Evolutionary conservation across 1,284 basidiomycete genomes (phyloP).

Genomic region (Cryptococcus amylolentus): DNA sequence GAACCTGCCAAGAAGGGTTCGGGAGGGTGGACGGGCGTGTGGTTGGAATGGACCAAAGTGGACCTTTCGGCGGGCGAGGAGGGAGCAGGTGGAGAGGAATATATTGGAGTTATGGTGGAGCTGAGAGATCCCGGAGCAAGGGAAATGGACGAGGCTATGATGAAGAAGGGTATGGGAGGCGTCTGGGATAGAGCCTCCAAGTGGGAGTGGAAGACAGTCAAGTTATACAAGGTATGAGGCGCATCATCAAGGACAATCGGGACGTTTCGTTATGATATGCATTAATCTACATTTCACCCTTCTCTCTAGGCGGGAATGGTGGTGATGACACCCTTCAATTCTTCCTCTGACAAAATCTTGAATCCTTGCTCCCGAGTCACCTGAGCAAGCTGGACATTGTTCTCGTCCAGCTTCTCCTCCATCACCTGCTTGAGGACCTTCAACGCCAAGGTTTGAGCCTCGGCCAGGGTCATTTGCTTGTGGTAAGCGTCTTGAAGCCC

Average conservation of each 20-base stretch:
- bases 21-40: constrained; percentile 53
- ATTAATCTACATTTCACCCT: constrained; percentile 7
- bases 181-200: constrained; percentile 44
- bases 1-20: constrained; percentile 78
- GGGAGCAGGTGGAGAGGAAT: constrained; percentile 6
- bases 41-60: constrained; percentile 74
- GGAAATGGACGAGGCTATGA: constrained; percentile 28
- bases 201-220: constrained; percentile 44
- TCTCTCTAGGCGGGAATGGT: constrained; percentile 29
- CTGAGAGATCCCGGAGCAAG: constrained; percentile 34
- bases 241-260: neutral
- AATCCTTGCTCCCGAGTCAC: constrained; percentile 74
- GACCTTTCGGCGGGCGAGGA: constrained; percentile 48
- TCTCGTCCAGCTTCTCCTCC: constrained; percentile 98
- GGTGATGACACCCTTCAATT: constrained; percentile 75
- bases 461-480: constrained; percentile 89
- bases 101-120: constrained; percentile 41
- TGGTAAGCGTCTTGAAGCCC: constrained; percentile 98
- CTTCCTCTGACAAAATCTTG: constrained; percentile 72
- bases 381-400: constrained; percentile 94
- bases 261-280: constrained; percentile 16
- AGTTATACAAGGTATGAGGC: constrained; percentile 31
- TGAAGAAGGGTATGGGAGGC: constrained; percentile 39
- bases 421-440: constrained; percentile 97
- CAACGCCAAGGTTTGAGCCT: constrained; percentile 82